Conservation (phyloP, 2,329 filamentous ascomycete genomes). For the Fusarium setosum region DNA sequence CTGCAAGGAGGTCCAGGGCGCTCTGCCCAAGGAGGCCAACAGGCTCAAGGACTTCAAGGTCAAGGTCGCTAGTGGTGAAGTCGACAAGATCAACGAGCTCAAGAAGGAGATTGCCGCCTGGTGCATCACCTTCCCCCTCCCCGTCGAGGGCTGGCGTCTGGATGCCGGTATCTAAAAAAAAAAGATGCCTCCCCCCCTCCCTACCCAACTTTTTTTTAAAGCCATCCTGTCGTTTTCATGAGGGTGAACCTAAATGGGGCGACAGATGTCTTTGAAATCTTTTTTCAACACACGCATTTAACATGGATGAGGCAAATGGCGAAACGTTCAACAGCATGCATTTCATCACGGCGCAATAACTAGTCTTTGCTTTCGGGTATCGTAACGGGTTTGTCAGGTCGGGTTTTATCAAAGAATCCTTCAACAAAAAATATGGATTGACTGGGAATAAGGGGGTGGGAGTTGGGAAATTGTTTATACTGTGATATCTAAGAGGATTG, state of each 20-base stretch:
- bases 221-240: too few relatives aligned
- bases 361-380: constrained; percentile 36
- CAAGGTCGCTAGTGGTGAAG: constrained; percentile 82
- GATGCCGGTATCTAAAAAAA: constrained; percentile 71
- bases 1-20: constrained; percentile 85
- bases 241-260: constrained; percentile 22
- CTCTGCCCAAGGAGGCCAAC: constrained; percentile 95
- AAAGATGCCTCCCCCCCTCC: constrained; percentile 36
- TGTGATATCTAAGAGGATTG: constrained; percentile 31
- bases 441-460: constrained; percentile 38
- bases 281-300: constrained; percentile 42
- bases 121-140: constrained; percentile 92
- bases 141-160: constrained; percentile 78
- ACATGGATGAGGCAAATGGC: constrained; percentile 47
- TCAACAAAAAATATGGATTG: constrained; percentile 42
- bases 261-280: constrained; percentile 19
- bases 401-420: constrained; percentile 40
- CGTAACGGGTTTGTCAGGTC: constrained; percentile 29
- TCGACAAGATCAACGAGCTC: constrained; percentile 84
- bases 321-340: constrained; percentile 48
- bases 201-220: too few relatives aligned
- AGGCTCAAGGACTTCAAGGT: constrained; percentile 99
- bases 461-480: constrained; percentile 33
- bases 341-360: constrained; percentile 46
- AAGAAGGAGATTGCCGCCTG: constrained; percentile 91